phyloP scores from a whole-genome alignment of 345 rosid species.

The Arabidopsis arenosa region DNA sequence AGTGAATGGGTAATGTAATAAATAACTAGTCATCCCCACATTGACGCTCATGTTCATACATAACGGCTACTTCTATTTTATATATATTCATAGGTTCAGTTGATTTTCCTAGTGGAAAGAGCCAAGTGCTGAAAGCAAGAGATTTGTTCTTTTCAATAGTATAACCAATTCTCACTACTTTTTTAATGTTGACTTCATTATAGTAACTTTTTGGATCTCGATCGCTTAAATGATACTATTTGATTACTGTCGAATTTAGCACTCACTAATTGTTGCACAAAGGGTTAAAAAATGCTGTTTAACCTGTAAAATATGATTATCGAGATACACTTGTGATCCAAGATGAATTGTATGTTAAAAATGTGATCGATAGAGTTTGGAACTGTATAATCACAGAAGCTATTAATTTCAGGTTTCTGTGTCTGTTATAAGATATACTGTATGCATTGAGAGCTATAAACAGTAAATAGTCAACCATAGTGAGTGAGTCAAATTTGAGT shows the following conservation, averaged over 20 bases:
- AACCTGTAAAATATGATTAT: not conserved
- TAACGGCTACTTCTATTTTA: slow-evolving; percentile 39
- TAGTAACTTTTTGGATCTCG: slow-evolving; percentile 15
- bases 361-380: too few species aligned
- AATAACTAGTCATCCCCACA: slow-evolving; percentile 21
- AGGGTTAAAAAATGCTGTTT: not conserved
- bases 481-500: slow-evolving; percentile 33
- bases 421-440: too few species aligned
- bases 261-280: not conserved
- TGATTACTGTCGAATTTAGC: not conserved
- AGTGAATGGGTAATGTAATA: slow-evolving; percentile 36
- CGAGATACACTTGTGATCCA: not conserved
- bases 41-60: slow-evolving; percentile 27
- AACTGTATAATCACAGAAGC: too few species aligned
- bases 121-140: slow-evolving; percentile 45
- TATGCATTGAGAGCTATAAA: not conserved
- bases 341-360: not conserved
- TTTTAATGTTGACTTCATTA: not conserved
- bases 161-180: slow-evolving; percentile 17
- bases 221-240: not conserved
- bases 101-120: slow-evolving; percentile 36
- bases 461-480: slow-evolving; percentile 29
- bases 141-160: slow-evolving; percentile 28
- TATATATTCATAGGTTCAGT: slow-evolving; percentile 5
- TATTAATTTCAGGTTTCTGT: too few species aligned